phyloP scores from a whole-genome alignment of 2,329 filamentous ascomycete species.

The Escovopsis weberi region DNA sequence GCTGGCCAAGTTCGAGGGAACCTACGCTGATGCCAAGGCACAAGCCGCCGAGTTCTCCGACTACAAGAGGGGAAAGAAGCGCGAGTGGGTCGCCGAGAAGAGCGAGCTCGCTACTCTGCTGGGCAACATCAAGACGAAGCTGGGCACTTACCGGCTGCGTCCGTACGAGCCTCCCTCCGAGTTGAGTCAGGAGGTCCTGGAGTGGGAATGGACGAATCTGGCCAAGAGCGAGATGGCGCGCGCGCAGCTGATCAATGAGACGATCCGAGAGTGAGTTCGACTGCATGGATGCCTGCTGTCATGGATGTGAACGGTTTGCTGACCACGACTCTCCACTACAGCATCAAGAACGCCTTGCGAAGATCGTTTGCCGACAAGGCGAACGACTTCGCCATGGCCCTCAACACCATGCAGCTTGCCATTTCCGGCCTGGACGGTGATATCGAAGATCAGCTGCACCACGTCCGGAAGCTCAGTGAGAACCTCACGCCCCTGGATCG shows the following conservation, averaged over 20 bases:
- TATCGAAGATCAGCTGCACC: conserved; percentile 82
- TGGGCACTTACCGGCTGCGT: conserved; percentile 82
- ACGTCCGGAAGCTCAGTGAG: conserved; percentile 72
- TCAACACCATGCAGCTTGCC: conserved; percentile 88
- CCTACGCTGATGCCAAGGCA: conserved; percentile 80
- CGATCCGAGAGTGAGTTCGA: conserved; percentile 67
- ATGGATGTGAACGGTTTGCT: conserved; percentile 8
- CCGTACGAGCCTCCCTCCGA: conserved; percentile 84
- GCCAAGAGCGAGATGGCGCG: conserved; percentile 75
- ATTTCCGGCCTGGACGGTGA: conserved; percentile 97
- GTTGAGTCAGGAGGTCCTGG: conserved; percentile 66
- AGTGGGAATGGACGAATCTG: conserved; percentile 66
- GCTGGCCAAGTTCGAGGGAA: conserved; percentile 71
- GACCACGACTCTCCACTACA: conserved; percentile 18
- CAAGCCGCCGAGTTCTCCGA: conserved; percentile 68
- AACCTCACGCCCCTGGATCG: conserved; percentile 81
- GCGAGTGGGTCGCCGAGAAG: conserved; percentile 95
- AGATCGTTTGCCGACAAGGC: conserved; percentile 94
- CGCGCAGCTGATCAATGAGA: conserved; percentile 93
- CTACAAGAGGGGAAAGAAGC: conserved; percentile 87
- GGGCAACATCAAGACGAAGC: conserved; percentile 97
- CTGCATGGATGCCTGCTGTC: not conserved
- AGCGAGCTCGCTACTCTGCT: conserved; percentile 84
- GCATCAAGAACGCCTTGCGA: conserved; percentile 88
- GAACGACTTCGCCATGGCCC: conserved; percentile 89